Conservation (phyloP, 371 early-diverging fungal species). For the Choanephora cucurbitarum region DNA sequence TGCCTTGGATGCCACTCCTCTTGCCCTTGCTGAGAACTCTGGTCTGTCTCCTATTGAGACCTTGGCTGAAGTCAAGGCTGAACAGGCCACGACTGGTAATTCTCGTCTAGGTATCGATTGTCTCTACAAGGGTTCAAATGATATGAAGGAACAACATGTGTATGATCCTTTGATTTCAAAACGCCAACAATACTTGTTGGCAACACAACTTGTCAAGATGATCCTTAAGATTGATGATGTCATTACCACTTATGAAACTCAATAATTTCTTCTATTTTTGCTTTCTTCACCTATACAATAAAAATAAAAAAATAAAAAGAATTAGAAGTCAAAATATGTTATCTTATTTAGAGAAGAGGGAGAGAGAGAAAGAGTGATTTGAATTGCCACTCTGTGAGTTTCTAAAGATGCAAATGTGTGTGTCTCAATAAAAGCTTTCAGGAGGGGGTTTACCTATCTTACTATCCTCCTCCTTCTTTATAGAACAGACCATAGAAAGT, state of each 20-base stretch:
- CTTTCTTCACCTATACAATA: not conserved
- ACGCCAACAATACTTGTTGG: constrained; percentile 94
- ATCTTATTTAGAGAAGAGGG: no score
- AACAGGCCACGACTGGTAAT: constrained; percentile 89
- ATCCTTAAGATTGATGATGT: constrained; percentile 98
- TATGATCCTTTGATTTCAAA: constrained; percentile 99
- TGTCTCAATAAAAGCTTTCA: no score
- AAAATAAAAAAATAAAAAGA: not conserved
- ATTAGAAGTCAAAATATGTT: no score
- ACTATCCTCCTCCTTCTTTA: no score
- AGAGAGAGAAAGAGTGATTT: no score
- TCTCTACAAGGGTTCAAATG: constrained; percentile 85
- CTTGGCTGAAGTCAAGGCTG: constrained; percentile 90
- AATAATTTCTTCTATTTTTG: not conserved
- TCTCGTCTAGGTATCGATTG: constrained; percentile 96
- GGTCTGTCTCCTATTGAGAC: constrained; percentile 97
- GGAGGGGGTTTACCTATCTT: no score
- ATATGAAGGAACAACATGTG: constrained; percentile 97
- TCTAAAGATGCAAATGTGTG: no score
- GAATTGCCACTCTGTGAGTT: no score
- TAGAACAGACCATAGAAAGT: no score
- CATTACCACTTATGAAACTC: constrained; percentile 53
- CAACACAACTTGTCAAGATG: constrained; percentile 99
- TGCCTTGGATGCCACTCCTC: constrained; percentile 97
- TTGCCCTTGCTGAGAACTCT: constrained; percentile 97